phyloP scores from a whole-genome alignment of 768 basidiomycete genomes.

The Russula olivacea region DNA sequence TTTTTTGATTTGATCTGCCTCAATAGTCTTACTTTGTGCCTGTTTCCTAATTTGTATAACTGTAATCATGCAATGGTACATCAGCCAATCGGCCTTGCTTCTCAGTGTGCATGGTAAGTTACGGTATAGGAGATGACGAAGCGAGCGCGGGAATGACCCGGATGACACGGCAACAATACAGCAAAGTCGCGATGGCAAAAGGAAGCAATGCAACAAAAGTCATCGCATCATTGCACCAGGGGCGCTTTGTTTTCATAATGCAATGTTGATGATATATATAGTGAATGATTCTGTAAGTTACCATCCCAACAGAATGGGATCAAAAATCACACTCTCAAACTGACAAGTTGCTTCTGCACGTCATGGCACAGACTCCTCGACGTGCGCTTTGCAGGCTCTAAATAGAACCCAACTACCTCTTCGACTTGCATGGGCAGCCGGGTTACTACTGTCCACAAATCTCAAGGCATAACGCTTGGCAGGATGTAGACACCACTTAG shows the following conservation, averaged over 20 bases:
- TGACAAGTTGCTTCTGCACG: no score
- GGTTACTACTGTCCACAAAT: no score
- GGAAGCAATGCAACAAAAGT: background rate
- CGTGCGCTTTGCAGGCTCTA: no score
- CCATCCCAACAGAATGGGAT: no score
- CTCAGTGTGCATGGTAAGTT: background rate
- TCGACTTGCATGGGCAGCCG: no score
- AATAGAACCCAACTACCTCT: no score
- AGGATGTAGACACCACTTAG: no score
- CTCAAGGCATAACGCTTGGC: no score
- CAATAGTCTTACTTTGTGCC: conserved; percentile 15
- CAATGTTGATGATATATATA: no score
- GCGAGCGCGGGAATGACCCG: background rate
- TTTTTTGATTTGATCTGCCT: conserved; percentile 11
- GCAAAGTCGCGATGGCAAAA: background rate
- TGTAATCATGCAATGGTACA: conserved; percentile 18
- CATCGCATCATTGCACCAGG: background rate
- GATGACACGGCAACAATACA: background rate
- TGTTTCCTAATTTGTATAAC: conserved; percentile 23
- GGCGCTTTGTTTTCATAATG: background rate
- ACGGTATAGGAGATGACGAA: background rate
- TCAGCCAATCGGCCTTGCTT: conserved; percentile 10
- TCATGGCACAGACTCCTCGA: conserved; percentile 20
- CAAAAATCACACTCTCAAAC: background rate
- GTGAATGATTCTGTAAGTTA: no score